A percentile compares a stretch with the other conserved stretches of the same genome.
Conservation (phyloP, 441 rosid genomes). For the Populus tomentosa region DNA sequence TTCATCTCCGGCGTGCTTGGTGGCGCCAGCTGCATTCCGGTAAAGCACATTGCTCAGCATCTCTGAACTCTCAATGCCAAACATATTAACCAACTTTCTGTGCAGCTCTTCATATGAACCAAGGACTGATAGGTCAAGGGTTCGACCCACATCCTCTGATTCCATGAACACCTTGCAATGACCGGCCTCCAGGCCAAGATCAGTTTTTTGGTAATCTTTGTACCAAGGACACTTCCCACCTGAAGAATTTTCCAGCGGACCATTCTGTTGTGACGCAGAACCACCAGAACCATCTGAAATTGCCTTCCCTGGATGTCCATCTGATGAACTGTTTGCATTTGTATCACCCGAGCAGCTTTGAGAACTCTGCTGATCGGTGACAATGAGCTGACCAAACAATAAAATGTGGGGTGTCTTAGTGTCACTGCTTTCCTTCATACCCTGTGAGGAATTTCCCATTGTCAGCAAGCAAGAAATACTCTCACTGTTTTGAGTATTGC, state of each 20-base stretch:
- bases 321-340: constrained; percentile 37
- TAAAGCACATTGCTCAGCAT: constrained; percentile 62
- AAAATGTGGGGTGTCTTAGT: constrained; percentile 58
- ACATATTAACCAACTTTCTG: constrained; percentile 60
- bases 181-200: constrained; percentile 45
- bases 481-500: constrained; percentile 30
- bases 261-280: constrained; percentile 43
- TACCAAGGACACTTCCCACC: constrained; percentile 59
- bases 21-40: constrained; percentile 49
- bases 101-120: constrained; percentile 74
- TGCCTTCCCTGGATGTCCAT: constrained; percentile 40
- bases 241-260: constrained; percentile 36
- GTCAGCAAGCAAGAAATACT: constrained; percentile 58
- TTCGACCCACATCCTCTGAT: constrained; percentile 81
- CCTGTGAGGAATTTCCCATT: constrained; percentile 36
- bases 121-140: constrained; percentile 61
- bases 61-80: constrained; percentile 57
- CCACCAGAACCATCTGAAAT: constrained; percentile 53
- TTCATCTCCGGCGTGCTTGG: constrained; percentile 63
- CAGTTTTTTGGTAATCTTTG: constrained; percentile 36
- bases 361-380: constrained; percentile 55
- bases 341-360: constrained; percentile 60
- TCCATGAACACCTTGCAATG: constrained; percentile 91
- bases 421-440: constrained; percentile 38
- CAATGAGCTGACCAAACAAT: constrained; percentile 81